Percentiles rank a stretch among this genome's conserved stretches.
Evolutionary conservation across 495 filamentous ascomycete species (phyloP).

Genomic region (Aspergillus olivimuriae): DNA sequence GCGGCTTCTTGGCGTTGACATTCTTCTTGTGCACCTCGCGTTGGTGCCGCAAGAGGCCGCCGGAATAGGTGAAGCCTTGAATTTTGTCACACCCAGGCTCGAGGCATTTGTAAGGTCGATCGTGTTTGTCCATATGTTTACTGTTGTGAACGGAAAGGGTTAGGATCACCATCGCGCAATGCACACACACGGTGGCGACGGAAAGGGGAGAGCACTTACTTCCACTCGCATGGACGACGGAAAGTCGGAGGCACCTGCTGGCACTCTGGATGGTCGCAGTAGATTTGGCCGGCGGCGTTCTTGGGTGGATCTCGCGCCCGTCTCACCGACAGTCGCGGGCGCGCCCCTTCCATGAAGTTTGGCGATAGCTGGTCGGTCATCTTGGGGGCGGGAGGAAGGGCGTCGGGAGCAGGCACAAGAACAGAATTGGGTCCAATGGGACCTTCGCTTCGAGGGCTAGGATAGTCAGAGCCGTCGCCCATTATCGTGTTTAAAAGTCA

Average conservation of each 20-base stretch:
- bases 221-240: slow-evolving; percentile 84
- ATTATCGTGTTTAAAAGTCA: slow-evolving; percentile 26
- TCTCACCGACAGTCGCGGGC: slow-evolving; percentile 41
- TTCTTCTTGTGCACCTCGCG: slow-evolving; percentile 86
- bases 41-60: slow-evolving; percentile 80
- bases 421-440: slow-evolving; percentile 32
- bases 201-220: slow-evolving; percentile 48
- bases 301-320: slow-evolving; percentile 51
- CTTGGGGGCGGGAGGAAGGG: slow-evolving; percentile 30
- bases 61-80: slow-evolving; percentile 88
- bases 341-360: slow-evolving; percentile 35
- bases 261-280: slow-evolving; percentile 61
- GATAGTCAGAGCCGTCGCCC: slow-evolving; percentile 48
- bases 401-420: slow-evolving; percentile 34
- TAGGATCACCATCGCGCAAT: slow-evolving; percentile 13
- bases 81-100: slow-evolving; percentile 77
- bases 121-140: slow-evolving; percentile 97
- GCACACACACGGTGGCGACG: background rate
- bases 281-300: slow-evolving; percentile 62
- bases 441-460: slow-evolving; percentile 47
- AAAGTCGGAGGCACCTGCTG: slow-evolving; percentile 53
- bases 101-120: slow-evolving; percentile 78
- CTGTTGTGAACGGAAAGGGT: slow-evolving; percentile 33
- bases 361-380: slow-evolving; percentile 37
- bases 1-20: slow-evolving; percentile 71